Conservation (phyloP, 352 stramenopile species). For the Porosira glacialis region DNA sequence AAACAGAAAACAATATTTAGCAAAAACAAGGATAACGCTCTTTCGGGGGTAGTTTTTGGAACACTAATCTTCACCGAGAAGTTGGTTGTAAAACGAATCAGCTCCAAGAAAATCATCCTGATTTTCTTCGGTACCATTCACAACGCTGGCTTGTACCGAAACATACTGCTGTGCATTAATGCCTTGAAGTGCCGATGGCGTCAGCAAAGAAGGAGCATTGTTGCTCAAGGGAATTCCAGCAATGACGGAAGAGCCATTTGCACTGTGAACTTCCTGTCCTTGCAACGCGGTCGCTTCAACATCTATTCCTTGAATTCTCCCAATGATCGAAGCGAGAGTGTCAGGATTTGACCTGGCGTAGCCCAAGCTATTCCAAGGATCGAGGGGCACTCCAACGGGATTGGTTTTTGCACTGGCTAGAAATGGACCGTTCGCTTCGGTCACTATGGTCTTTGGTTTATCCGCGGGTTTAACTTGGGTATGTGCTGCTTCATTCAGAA, state of each 20-base stretch:
- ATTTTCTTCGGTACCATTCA: conserved; percentile 26
- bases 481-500: conserved; percentile 62
- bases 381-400: conserved; percentile 31
- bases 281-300: no score
- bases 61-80: conserved; percentile 56
- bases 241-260: conserved; percentile 40
- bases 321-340: conserved; percentile 31
- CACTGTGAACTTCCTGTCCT: conserved; percentile 8
- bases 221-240: conserved; percentile 50
- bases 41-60: no score
- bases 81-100: conserved; percentile 62
- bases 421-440: conserved; percentile 21
- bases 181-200: conserved; percentile 29
- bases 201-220: conserved; percentile 38
- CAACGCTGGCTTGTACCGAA: conserved; percentile 32
- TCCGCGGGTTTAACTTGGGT: neutral
- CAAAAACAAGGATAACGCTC: no score
- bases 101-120: conserved; percentile 47
- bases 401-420: conserved; percentile 13
- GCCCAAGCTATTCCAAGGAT: conserved; percentile 53
- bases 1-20: no score
- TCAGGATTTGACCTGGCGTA: conserved; percentile 7
- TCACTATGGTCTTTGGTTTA: conserved; percentile 1
- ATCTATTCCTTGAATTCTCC: no score
- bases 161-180: conserved; percentile 26